Conservation (phyloP, 2,329 filamentous ascomycete genomes). For the Zasmidium angulare region DNA sequence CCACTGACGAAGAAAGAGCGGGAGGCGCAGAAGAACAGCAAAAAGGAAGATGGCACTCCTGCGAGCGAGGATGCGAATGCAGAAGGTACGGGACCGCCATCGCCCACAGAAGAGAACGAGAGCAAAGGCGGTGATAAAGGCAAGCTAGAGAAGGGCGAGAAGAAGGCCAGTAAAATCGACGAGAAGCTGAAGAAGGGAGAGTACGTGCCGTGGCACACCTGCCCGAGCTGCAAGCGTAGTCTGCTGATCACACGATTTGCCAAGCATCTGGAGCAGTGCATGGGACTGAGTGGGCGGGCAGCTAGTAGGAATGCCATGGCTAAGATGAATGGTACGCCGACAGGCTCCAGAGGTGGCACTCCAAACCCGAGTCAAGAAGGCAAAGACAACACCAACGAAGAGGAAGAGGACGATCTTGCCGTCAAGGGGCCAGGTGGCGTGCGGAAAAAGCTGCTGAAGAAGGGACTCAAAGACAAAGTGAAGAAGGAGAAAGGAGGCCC, state of each 20-base stretch:
- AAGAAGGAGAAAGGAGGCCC: constrained; percentile 44
- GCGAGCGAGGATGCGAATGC: constrained; percentile 43
- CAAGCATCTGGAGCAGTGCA: constrained; percentile 61
- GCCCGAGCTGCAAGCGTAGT: constrained; percentile 61
- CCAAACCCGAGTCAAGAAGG: constrained; percentile 31
- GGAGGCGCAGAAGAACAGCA: constrained; percentile 56
- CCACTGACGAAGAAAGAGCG: constrained; percentile 71
- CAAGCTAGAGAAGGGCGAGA: constrained; percentile 48
- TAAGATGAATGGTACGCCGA: constrained; percentile 39
- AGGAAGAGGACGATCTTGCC: constrained; percentile 30
- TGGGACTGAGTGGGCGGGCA: constrained; percentile 57
- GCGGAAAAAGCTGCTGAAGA: constrained; percentile 39
- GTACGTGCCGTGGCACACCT: constrained; percentile 56
- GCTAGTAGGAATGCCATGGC: constrained; percentile 52
- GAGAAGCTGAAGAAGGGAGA: constrained; percentile 51
- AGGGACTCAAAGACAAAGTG: constrained; percentile 44
- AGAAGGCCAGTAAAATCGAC: constrained; percentile 41
- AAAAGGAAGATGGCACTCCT: constrained; percentile 47
- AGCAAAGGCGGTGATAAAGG: constrained; percentile 26
- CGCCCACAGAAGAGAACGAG: constrained; percentile 30
- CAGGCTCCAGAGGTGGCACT: constrained; percentile 35
- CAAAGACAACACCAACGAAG: constrained; percentile 23
- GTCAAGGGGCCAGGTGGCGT: constrained; percentile 31
- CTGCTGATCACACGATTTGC: constrained; percentile 61
- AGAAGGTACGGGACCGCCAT: constrained; percentile 33